Base-by-base conservation (phyloP, 805 yeast genomes). In the Candida alai region DNA sequence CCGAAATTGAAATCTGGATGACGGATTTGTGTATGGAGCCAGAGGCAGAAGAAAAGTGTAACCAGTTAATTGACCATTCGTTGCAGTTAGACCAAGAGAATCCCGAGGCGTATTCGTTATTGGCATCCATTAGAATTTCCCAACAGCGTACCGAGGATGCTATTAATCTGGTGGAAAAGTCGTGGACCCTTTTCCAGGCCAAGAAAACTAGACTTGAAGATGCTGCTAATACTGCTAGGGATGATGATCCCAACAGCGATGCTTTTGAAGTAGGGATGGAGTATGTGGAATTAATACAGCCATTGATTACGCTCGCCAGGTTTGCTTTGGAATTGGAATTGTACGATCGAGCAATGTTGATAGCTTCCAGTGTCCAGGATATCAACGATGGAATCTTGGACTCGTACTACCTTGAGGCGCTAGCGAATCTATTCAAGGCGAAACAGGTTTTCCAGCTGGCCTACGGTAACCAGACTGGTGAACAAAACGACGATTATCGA, bases 1-100 rank as follows among this genome's bases (percentile, higher is more conserved):
- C 96, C 5, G 73, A 82, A 64, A 84, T 93, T 50, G 98, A 90
- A 59, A 83, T 86, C 37, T 89, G 96, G 96, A 86, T 88, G 97
- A 90, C 97, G 1, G 97, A 90, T 64, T 65, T 89, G 43, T 89
- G 97, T 65, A 87, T 89, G 96, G 95, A 86, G 49, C 78, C 78
- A 3, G 79, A 81, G 45, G 97, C 97, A 2, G 97, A 93, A 59
- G 15, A 56, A 6, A 72, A 77, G 55, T 93, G 97, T 61, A 84
- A 88, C 47, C 68, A 68, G 36, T 67, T 85, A 44, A 80, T 89
- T 35, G 58, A 73, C 8, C 74, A 73, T 45, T 78, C 94, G 1
- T 58, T 86, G 49, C 60, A 73, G 34, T 58, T 84, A 21, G 83
- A 81, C 42, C 65, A 65, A 15, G 47, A 56, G 20, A 79, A 84